phyloP scores from a whole-genome alignment of 345 rosid species.

The Acer saccharum region DNA sequence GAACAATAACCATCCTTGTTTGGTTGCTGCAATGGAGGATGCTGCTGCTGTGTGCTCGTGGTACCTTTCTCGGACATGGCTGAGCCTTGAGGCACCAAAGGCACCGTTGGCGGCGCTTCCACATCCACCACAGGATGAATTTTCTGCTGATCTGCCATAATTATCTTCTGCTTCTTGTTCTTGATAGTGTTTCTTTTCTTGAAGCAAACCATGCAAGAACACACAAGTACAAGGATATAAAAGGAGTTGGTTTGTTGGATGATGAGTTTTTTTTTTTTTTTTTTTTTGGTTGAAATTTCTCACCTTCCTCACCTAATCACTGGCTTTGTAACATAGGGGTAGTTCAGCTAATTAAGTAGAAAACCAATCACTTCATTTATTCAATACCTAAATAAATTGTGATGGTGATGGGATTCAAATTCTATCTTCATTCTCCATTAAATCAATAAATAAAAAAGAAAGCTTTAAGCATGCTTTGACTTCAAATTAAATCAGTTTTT shows the following conservation, averaged over 20 bases:
- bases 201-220: slow-evolving; percentile 5
- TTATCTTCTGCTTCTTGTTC: slow-evolving; percentile 2
- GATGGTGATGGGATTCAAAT: background rate
- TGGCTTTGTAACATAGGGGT: slow-evolving; percentile 23
- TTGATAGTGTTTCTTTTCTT: background rate
- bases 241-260: slow-evolving; percentile 6
- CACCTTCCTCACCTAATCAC: slow-evolving; percentile 57
- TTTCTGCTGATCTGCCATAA: slow-evolving; percentile 20
- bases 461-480: background rate
- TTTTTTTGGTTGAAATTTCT: slow-evolving; percentile 26
- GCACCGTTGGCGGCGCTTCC: slow-evolving; percentile 4
- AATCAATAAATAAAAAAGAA: no score
- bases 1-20: slow-evolving; percentile 1
- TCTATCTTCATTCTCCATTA: background rate
- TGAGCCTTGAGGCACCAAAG: slow-evolving; percentile 6
- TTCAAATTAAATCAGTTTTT: no score
- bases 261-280: slow-evolving; percentile 4
- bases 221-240: slow-evolving; percentile 1
- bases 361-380: background rate
- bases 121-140: slow-evolving; percentile 13
- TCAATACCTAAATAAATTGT: background rate
- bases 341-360: slow-evolving; percentile 48
- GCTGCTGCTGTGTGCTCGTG: background rate
- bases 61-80: background rate
- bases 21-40: slow-evolving; percentile 10